Percentiles rank a stretch among this genome's conserved stretches.
Conservation (phyloP, 805 yeast genomes). For the Jamesozyma gamospora region DNA sequence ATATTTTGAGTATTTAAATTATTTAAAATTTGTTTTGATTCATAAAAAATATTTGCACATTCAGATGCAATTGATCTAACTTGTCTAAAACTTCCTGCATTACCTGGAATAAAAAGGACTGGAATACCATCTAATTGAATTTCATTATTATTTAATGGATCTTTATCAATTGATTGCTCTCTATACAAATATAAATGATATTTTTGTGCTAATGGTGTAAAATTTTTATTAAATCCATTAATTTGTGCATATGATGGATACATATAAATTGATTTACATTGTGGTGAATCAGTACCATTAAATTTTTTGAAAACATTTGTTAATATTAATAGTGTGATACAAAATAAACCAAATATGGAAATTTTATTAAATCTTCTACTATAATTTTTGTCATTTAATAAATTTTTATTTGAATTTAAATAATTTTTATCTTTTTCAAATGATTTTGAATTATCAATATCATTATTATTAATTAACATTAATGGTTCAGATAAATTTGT, state of each 20-base stretch:
- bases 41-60: constrained; percentile 46
- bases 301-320: constrained; percentile 12
- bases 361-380: constrained; percentile 1
- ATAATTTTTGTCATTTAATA: neutral
- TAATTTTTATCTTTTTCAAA: neutral
- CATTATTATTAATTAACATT: neutral
- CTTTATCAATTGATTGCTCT: constrained; percentile 61
- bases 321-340: constrained; percentile 7
- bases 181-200: constrained; percentile 80
- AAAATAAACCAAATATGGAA: constrained; percentile 13
- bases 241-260: constrained; percentile 74
- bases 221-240: constrained; percentile 61
- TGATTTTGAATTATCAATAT: neutral
- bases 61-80: constrained; percentile 87
- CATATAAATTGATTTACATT: constrained; percentile 68
- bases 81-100: constrained; percentile 90
- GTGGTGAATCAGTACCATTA: constrained; percentile 39
- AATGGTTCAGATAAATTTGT: neutral
- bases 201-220: constrained; percentile 49
- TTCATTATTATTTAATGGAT: constrained; percentile 36
- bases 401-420: neutral
- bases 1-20: constrained; percentile 35
- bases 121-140: constrained; percentile 63
- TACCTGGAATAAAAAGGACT: constrained; percentile 89
- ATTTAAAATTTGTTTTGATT: constrained; percentile 16